Evolutionary conservation across 164 flowering plant species (phyloP).

Genomic region (Annona cherimola): DNA sequence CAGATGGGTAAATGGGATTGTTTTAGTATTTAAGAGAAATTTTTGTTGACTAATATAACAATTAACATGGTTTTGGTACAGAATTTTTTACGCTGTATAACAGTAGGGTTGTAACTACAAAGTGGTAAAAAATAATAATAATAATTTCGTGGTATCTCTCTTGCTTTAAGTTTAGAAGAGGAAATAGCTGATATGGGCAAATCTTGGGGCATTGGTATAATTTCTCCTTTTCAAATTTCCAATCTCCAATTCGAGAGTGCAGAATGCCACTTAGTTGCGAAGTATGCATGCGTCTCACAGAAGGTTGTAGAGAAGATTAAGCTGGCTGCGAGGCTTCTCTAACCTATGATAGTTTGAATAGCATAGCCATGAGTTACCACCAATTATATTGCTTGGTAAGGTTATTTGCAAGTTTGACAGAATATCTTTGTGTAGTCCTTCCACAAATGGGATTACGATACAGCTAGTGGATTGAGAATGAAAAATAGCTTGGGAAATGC

Average conservation of each 20-base stretch:
- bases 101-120: no score
- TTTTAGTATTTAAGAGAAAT: no score
- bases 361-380: background rate
- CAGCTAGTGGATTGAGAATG: background rate
- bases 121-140: no score
- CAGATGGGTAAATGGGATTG: no score
- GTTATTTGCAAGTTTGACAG: background rate
- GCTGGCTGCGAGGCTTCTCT: background rate
- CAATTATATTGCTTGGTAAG: background rate
- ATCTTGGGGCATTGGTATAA: no score
- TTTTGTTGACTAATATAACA: no score
- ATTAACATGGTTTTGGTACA: no score
- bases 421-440: background rate
- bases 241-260: background rate
- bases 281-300: background rate
- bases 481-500: background rate
- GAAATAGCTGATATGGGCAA: no score
- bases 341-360: background rate
- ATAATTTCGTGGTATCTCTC: no score
- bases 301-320: background rate
- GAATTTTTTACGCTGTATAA: no score
- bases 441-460: background rate
- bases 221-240: no score
- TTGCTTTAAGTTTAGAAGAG: no score
- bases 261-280: background rate